These are phyloP conservation scores for Hibiscus trionum DNA, from an alignment of 345 rosid genomes.

Conservation along the genomic window DNA sequence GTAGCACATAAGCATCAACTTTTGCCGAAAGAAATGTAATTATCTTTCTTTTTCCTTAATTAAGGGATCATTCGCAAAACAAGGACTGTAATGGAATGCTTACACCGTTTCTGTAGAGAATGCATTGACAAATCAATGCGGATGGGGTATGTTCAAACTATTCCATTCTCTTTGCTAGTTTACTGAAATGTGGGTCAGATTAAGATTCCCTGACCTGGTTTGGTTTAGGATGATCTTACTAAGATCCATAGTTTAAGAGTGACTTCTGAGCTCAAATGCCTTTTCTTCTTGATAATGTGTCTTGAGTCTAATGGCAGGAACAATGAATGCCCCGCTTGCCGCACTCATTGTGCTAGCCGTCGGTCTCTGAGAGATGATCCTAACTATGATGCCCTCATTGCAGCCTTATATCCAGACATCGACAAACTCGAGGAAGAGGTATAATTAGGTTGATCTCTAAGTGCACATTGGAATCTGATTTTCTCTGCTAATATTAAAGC, in stretches of 20 bases:
- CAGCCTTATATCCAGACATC: constrained; percentile 57
- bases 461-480: constrained; percentile 6
- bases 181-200: background rate
- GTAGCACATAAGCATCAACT: background rate
- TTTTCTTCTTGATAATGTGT: background rate
- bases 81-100: constrained; percentile 82
- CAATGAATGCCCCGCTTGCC: constrained; percentile 89
- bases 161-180: background rate
- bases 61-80: constrained; percentile 77
- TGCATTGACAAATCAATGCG: constrained; percentile 86
- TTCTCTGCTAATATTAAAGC: constrained; percentile 2
- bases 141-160: constrained; percentile 45
- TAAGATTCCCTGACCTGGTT: constrained; percentile 1
- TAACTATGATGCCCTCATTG: constrained; percentile 67
- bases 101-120: constrained; percentile 81
- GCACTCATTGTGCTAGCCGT: constrained; percentile 72
- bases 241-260: background rate
- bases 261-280: background rate
- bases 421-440: constrained; percentile 72
- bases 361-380: constrained; percentile 83
- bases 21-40: background rate
- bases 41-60: constrained; percentile 8
- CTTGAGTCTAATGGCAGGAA: constrained; percentile 40
- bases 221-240: constrained; percentile 3
- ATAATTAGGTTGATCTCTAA: constrained; percentile 13